phyloP scores from a whole-genome alignment of 768 basidiomycete genomes.

The Trametes sanguinea region DNA sequence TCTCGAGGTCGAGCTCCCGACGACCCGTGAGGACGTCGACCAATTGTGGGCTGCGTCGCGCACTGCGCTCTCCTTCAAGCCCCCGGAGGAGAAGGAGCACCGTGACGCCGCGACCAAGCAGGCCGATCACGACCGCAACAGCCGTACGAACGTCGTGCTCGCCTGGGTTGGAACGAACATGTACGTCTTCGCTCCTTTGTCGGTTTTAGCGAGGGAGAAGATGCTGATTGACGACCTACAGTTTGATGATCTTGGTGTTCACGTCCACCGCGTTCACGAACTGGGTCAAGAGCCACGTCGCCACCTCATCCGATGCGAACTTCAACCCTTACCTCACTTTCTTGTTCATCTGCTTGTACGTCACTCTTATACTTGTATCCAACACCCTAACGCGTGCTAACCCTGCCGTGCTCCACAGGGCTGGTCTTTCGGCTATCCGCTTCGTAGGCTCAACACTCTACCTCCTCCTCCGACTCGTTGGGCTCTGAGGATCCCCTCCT shows the following conservation, averaged over 20 bases:
- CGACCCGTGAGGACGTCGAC: slow-evolving; percentile 84
- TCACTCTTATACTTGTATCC: neutral
- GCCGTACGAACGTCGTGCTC: slow-evolving; percentile 81
- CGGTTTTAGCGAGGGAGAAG: neutral
- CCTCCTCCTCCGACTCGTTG: slow-evolving; percentile 73
- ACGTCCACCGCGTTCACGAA: slow-evolving; percentile 75
- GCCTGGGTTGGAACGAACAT: slow-evolving; percentile 87
- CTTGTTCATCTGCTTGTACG: slow-evolving; percentile 69
- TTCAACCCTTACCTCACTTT: slow-evolving; percentile 92
- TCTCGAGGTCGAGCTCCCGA: slow-evolving; percentile 84
- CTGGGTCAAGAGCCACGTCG: slow-evolving; percentile 66
- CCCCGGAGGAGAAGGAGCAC: slow-evolving; percentile 75
- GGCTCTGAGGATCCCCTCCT: slow-evolving; percentile 42
- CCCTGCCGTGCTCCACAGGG: slow-evolving; percentile 42
- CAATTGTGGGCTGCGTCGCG: slow-evolving; percentile 82
- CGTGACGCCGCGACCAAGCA: slow-evolving; percentile 88
- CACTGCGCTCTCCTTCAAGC: slow-evolving; percentile 64
- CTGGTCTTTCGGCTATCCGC: slow-evolving; percentile 78
- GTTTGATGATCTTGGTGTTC: slow-evolving; percentile 72
- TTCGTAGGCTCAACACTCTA: slow-evolving; percentile 81
- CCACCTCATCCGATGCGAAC: slow-evolving; percentile 46
- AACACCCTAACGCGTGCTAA: neutral
- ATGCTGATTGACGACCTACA: slow-evolving; percentile 28
- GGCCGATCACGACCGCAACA: slow-evolving; percentile 82
- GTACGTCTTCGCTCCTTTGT: slow-evolving; percentile 40